A percentile compares a stretch with the other conserved stretches of the same genome.
phyloP scores from a whole-genome alignment of 495 filamentous ascomycete species.

The Trichoderma gamsii region DNA sequence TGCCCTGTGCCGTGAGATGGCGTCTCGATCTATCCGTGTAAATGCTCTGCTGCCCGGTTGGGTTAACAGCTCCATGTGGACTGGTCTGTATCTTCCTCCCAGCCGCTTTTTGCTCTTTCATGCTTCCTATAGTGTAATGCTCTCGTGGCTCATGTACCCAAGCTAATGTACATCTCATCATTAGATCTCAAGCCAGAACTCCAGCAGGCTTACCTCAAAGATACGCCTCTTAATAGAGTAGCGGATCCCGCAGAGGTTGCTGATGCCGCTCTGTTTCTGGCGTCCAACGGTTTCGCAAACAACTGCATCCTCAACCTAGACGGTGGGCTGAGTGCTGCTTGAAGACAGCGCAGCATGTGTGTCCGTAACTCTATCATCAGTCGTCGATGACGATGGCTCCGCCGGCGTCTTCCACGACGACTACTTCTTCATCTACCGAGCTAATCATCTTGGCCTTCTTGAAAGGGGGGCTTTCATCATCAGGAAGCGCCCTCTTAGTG shows the following conservation, averaged over 20 bases:
- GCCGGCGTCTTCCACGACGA: conserved; percentile 53
- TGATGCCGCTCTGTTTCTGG: conserved; percentile 74
- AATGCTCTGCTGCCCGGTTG: conserved; percentile 84
- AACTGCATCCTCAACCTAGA: conserved; percentile 84
- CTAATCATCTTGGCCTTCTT: conserved; percentile 42
- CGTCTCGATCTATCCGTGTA: conserved; percentile 52
- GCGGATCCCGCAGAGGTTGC: conserved; percentile 58
- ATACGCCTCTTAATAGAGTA: conserved; percentile 8
- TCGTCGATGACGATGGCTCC: conserved; percentile 76
- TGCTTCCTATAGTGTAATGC: neutral
- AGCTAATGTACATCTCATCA: conserved; percentile 31
- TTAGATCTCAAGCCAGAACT: conserved; percentile 23
- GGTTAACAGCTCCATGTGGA: conserved; percentile 71
- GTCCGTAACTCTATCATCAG: conserved; percentile 32
- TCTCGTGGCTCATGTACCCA: neutral
- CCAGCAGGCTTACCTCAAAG: conserved; percentile 18
- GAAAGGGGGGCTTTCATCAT: conserved; percentile 25
- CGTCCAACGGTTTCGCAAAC: conserved; percentile 71
- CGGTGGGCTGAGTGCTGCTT: conserved; percentile 69
- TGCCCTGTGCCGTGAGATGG: conserved; percentile 60
- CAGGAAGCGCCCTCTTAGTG: conserved; percentile 33
- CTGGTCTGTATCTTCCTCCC: conserved; percentile 41
- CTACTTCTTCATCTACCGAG: conserved; percentile 32
- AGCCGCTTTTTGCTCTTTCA: no score
- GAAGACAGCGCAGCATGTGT: conserved; percentile 13